Base-by-base conservation (phyloP, 192 early-diverging fungal species). In the Coemansia sp. region DNA sequence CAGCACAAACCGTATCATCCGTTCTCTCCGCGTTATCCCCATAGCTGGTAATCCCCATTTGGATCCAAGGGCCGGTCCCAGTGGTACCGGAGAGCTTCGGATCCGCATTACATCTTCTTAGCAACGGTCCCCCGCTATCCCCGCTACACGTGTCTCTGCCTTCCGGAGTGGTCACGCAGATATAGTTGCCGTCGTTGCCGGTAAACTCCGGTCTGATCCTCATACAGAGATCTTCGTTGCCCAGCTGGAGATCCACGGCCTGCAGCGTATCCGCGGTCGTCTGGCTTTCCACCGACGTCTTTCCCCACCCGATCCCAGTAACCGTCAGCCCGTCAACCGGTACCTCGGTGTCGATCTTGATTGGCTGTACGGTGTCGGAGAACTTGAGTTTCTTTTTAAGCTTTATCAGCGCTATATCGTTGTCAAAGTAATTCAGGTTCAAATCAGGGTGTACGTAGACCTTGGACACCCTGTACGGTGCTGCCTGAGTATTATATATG, bases 321-420 rank as follows among this genome's bases (percentile, higher is more conserved):
- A 80, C 76, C 34, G 55, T 65, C 8, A 71, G 16, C 5, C 77
- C 74, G 42, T 71, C 72, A 0, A 6, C 6, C 0, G 75, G 22
- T 10, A n/a, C 1, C 19, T 51, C 61, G 7, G 76, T 77, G 46
- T 68, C 62, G 22, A 83, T 80, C 13, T 32, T 62, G 18, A 78
- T 67, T 1, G 82, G 77, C 52, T 83, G 77, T 14, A 80, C 70
- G 18, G 50, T 16, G 8, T 3, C 28, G 35, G 32, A 61, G 48
- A 67, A 76, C 1, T 54, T 64, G 0, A 83, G 50, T 49, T 72
- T 72, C 22, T 60, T 67, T 23, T 68, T 61, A 24, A 83, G 73
- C 42, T 80, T 80, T 16, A 83, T 39, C 46, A 83, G 54, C 47
- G 77, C 82, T 30, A 83, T 68, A 42, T 83, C 82, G 68, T 83